A percentile compares a stretch with the other conserved stretches of the same genome.
These are phyloP conservation scores for Candida sojae DNA, from an alignment of 1,139 yeast species.

Conservation along the genomic window DNA sequence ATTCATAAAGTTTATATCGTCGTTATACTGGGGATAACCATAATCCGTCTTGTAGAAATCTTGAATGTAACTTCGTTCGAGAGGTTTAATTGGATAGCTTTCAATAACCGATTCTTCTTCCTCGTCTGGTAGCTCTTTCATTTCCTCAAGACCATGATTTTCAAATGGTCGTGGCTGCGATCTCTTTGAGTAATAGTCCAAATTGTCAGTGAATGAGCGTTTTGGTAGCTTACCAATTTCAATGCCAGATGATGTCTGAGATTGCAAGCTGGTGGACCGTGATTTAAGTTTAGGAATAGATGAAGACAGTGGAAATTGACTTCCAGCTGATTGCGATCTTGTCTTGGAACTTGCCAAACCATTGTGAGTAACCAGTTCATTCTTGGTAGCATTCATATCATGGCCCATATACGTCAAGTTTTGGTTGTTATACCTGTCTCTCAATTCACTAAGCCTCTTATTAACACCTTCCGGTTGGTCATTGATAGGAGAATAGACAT, in stretches of 20 bases:
- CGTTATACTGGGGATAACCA: background rate
- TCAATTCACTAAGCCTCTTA: conserved; percentile 8
- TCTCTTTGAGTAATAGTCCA: background rate
- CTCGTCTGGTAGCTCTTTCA: too few relatives aligned
- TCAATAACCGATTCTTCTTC: background rate
- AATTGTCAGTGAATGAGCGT: conserved; percentile 1
- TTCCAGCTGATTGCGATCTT: background rate
- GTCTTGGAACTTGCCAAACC: background rate
- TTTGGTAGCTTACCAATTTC: background rate
- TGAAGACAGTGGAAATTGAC: background rate
- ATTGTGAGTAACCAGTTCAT: background rate
- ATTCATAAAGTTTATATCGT: background rate
- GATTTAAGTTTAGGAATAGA: background rate
- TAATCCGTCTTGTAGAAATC: background rate
- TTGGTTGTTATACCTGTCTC: conserved; percentile 5
- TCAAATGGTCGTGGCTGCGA: background rate
- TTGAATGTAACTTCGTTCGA: background rate
- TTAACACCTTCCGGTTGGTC: background rate
- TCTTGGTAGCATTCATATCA: background rate
- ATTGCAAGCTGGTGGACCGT: background rate
- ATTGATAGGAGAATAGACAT: conserved; percentile 9
- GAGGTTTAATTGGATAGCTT: background rate
- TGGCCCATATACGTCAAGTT: background rate
- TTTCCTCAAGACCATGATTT: background rate
- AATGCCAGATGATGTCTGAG: background rate